phyloP scores from a whole-genome alignment of 2,329 filamentous ascomycete species.

The Aspergillus candidus region DNA sequence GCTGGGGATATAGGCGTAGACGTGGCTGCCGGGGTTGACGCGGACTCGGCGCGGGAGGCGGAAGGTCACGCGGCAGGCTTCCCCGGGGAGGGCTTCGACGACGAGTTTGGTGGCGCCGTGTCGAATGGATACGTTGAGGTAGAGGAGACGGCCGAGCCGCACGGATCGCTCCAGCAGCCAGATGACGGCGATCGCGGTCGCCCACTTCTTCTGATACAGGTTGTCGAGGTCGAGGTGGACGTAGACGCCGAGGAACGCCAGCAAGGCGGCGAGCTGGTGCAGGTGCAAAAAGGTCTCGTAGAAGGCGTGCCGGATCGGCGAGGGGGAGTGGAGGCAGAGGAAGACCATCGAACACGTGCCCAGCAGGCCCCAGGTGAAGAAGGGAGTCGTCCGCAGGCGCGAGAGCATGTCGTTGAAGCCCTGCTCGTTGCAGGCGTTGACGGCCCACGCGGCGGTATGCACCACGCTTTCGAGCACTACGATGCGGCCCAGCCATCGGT shows the following conservation, averaged over 20 bases:
- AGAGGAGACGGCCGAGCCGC: slow-evolving; percentile 45
- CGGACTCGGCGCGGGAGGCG: slow-evolving; percentile 50
- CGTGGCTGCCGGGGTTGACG: slow-evolving; percentile 53
- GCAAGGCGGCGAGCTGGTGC: slow-evolving; percentile 40
- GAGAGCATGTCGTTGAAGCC: slow-evolving; percentile 27
- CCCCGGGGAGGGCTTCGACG: slow-evolving; percentile 54
- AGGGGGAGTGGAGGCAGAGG: slow-evolving; percentile 40
- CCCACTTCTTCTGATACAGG: slow-evolving; percentile 38
- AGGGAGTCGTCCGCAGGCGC: slow-evolving; percentile 32
- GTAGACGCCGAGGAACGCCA: slow-evolving; percentile 41
- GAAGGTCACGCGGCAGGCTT: slow-evolving; percentile 57
- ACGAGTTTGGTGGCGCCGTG: slow-evolving; percentile 47
- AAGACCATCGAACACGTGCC: slow-evolving; percentile 38
- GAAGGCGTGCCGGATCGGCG: slow-evolving; percentile 40
- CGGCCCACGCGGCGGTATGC: slow-evolving; percentile 70
- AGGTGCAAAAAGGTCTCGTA: slow-evolving; percentile 45
- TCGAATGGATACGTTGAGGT: slow-evolving; percentile 49
- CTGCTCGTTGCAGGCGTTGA: slow-evolving; percentile 53
- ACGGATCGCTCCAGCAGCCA: slow-evolving; percentile 41
- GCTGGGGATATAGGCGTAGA: slow-evolving; percentile 54
- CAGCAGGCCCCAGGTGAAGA: slow-evolving; percentile 42
- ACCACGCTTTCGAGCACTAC: slow-evolving; percentile 64
- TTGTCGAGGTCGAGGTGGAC: slow-evolving; percentile 38
- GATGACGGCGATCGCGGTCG: slow-evolving; percentile 30
- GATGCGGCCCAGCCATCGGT: slow-evolving; percentile 75